phyloP scores from a whole-genome alignment of 768 basidiomycete genomes.

The Galerina sulciceps region DNA sequence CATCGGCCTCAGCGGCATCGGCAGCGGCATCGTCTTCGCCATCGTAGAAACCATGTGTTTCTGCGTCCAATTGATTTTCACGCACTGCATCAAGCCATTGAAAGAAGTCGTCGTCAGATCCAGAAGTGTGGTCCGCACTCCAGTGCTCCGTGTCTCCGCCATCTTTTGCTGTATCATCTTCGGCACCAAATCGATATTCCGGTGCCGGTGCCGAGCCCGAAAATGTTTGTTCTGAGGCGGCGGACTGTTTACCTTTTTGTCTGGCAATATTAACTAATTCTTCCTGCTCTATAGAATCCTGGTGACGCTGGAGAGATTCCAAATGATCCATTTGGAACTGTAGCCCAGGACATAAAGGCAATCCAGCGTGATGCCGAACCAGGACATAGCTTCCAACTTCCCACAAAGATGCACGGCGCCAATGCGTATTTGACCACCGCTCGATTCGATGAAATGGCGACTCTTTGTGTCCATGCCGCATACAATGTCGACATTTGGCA shows the following conservation, averaged over 20 bases:
- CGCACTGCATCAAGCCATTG: not conserved
- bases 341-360: not conserved
- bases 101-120: too few relatives aligned
- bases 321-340: not conserved
- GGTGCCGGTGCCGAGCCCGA: too few relatives aligned
- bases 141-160: too few relatives aligned
- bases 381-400: conserved; percentile 1
- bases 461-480: not conserved
- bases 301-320: not conserved
- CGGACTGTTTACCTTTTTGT: too few relatives aligned
- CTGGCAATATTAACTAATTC: too few relatives aligned
- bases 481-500: not conserved
- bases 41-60: not conserved
- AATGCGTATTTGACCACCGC: conserved; percentile 1
- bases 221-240: too few relatives aligned
- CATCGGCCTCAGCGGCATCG: too few relatives aligned
- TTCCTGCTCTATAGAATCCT: not conserved
- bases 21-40: too few relatives aligned
- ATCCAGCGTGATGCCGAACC: not conserved
- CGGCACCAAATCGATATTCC: too few relatives aligned
- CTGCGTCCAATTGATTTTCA: not conserved
- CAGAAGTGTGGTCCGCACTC: too few relatives aligned
- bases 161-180: not conserved
- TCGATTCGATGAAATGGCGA: conserved; percentile 4
- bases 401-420: not conserved